Percentiles rank a stretch among this genome's conserved stretches.
Evolutionary conservation across 495 filamentous ascomycete species (phyloP).

Genomic region (Neurospora discreta): DNA sequence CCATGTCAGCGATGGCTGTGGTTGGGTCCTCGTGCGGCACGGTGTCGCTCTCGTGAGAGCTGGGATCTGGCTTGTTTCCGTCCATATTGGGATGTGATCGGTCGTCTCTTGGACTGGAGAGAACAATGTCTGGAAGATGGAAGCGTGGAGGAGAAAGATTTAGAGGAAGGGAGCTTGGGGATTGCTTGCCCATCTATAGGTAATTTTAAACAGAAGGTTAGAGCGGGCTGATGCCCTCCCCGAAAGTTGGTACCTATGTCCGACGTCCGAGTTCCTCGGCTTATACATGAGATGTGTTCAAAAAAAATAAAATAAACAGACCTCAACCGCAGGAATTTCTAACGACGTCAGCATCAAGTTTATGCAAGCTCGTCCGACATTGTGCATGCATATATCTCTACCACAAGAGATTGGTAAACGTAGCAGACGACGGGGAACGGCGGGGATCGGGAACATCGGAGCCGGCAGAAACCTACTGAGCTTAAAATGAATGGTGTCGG

Average conservation of each 20-base stretch:
- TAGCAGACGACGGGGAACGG: background rate
- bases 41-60: background rate
- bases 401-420: background rate
- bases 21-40: background rate
- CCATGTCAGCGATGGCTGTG: background rate
- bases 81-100: background rate
- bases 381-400: background rate
- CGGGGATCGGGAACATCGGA: too few species aligned
- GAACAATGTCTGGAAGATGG: background rate
- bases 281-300: background rate
- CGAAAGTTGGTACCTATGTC: too few species aligned
- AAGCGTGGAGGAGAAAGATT: background rate
- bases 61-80: background rate
- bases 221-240: too few species aligned
- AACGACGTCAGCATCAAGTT: background rate
- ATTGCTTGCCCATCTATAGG: background rate
- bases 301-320: background rate
- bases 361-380: background rate
- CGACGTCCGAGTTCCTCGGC: background rate
- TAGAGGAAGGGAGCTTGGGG: background rate
- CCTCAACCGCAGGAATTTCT: background rate
- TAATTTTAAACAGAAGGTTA: too few species aligned
- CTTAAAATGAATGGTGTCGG: too few species aligned
- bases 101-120: background rate
- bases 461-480: too few species aligned